Conservation (phyloP, 768 basidiomycete species). For the Sporobolomyces roseus region DNA sequence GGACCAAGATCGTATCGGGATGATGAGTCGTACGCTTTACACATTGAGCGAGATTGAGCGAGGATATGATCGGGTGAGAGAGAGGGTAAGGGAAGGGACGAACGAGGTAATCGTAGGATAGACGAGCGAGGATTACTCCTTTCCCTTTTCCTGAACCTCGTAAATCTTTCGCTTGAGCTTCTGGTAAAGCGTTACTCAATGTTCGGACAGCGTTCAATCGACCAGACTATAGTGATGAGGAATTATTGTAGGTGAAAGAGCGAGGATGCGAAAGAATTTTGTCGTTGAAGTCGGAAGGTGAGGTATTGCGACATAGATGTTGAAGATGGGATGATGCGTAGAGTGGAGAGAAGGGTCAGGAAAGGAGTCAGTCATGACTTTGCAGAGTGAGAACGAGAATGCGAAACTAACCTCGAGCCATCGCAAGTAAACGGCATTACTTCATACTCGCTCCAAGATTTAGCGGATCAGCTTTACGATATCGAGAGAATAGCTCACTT, state of each 20-base stretch:
- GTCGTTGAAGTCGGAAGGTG: too few relatives aligned
- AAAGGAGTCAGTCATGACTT: background rate
- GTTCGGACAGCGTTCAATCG: constrained; percentile 14
- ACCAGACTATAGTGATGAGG: constrained; percentile 4
- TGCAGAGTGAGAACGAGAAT: background rate
- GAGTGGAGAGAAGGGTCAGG: background rate
- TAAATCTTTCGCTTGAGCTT: constrained; percentile 8
- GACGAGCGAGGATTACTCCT: constrained; percentile 22
- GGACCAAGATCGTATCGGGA: constrained; percentile 28
- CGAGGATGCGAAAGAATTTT: background rate
- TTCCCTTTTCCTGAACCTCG: constrained; percentile 30
- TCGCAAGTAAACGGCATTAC: constrained; percentile 29
- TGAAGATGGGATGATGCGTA: background rate
- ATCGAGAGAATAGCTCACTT: constrained; percentile 6
- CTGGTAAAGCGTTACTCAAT: background rate
- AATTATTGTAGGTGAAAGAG: background rate
- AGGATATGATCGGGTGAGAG: background rate
- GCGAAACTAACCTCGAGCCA: constrained; percentile 29
- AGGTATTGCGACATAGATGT: background rate
- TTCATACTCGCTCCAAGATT: background rate
- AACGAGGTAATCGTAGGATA: constrained; percentile 26
- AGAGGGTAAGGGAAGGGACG: background rate
- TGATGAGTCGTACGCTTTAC: constrained; percentile 14
- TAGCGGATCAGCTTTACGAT: too few relatives aligned
- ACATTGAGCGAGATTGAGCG: background rate